phyloP scores from a whole-genome alignment of 805 yeast species.

The Candida nonsorbophila region DNA sequence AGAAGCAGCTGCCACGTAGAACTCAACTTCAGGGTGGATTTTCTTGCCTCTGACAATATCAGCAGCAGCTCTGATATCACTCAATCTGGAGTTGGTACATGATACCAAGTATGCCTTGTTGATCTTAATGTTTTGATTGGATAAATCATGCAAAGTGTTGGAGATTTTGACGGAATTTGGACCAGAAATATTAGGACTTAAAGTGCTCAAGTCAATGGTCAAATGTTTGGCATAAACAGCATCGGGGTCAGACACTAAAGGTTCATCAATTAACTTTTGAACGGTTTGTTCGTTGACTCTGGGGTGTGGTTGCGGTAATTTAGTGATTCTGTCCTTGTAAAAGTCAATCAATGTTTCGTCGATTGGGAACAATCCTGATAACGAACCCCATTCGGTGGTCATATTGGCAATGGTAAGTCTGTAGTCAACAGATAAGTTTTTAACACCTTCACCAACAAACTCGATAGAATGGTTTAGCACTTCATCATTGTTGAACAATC shows the following conservation, averaged over 20 bases:
- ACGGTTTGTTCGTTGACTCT: constrained; percentile 67
- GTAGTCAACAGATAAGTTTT: constrained; percentile 68
- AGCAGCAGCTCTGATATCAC: constrained; percentile 94
- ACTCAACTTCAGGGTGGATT: constrained; percentile 86
- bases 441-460: constrained; percentile 79
- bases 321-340: constrained; percentile 60
- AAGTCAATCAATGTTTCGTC: constrained; percentile 73
- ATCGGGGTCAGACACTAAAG: constrained; percentile 57
- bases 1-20: constrained; percentile 97
- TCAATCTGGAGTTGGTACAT: constrained; percentile 91
- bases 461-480: constrained; percentile 92
- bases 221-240: constrained; percentile 88
- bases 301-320: constrained; percentile 72
- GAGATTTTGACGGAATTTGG: constrained; percentile 96
- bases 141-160: constrained; percentile 68
- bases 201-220: constrained; percentile 69
- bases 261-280: constrained; percentile 42
- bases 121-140: constrained; percentile 67
- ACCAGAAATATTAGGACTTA: constrained; percentile 89
- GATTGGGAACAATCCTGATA: constrained; percentile 96
- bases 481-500: constrained; percentile 86
- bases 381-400: constrained; percentile 99
- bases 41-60: constrained; percentile 75
- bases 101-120: constrained; percentile 97
- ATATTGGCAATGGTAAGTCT: constrained; percentile 91